Evolutionary conservation across 441 rosid species (phyloP), one percentile per base, ranked within the genome.

Genomic region (Gossypium davidsonii): DNA sequence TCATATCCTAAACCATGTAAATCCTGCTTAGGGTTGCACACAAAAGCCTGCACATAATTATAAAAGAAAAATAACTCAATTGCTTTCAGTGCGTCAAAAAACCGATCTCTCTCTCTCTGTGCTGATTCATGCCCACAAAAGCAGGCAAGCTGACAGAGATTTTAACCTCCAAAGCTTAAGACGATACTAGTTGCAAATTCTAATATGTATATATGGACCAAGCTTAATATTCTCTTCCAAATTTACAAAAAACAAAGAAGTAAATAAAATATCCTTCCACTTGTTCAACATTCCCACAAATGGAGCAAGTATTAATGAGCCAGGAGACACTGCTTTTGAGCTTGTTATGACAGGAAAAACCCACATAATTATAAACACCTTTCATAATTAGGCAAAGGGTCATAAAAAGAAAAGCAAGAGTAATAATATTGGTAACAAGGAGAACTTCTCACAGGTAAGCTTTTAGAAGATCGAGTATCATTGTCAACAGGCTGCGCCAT

Each of bases 1-100:
- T 92, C 97, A 80, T 76, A 92, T 39, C 97, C 99, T 77, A 95
- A 78, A 77, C 99, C 98, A 84, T 91, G 85, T 70, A 87, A 71
- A 79, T 95, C 95, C 80, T 91, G 91, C 85, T 95, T 95, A 21
- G 98, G 99, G 74, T 89, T 80, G 73, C 86, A 89, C 68, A 89
- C 88, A 77, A 76, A 87, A 58, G 85, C 86, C 99, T 95, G 83
- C 70, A 81, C 77, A 46, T 77, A 75, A 72, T n/a, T 12, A 39
- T 58, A 23, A 71, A 3, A 31, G 39, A 5, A 72, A 10, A 46
- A 15, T n/a, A 71, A 39, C 28, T 58, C 46, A 18, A 59, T 57
- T 17, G 18, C 21, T 62, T 71, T 59, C 67, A 7, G 17, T 26
- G 42, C 6, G 12, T 42, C 53, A 58, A 42, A 58, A 46, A 56